A percentile compares a stretch with the other conserved stretches of the same genome.
Evolutionary conservation across 116 monocot genomes (phyloP).

Genomic region (Dioscorea cayenensis): DNA sequence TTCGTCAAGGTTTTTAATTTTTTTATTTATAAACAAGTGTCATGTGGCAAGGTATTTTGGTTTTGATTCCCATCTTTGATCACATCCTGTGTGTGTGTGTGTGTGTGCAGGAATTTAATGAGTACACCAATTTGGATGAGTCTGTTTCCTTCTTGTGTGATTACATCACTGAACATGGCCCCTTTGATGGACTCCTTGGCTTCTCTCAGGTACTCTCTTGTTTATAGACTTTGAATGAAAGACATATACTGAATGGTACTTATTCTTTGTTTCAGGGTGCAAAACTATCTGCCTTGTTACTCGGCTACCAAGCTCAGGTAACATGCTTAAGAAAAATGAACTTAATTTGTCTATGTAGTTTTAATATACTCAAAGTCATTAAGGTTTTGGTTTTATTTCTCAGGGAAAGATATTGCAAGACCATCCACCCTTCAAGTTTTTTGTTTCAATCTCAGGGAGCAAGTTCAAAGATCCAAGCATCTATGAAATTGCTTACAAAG

Average conservation of each 20-base stretch:
- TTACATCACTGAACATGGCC: slow-evolving; percentile 53
- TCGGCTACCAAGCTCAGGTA: slow-evolving; percentile 63
- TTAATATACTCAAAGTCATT: neutral
- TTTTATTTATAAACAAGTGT: too few relatives aligned
- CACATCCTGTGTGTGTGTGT: too few relatives aligned
- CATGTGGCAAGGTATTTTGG: too few relatives aligned
- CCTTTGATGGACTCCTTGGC: slow-evolving; percentile 63
- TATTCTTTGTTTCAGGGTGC: slow-evolving; percentile 41
- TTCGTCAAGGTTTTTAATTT: slow-evolving; percentile 30
- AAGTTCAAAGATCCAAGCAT: slow-evolving; percentile 60
- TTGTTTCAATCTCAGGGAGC: slow-evolving; percentile 59
- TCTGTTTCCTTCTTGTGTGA: slow-evolving; percentile 55
- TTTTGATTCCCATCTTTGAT: too few relatives aligned
- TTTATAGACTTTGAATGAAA: too few relatives aligned
- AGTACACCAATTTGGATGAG: slow-evolving; percentile 56
- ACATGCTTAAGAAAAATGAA: neutral
- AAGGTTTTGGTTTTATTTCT: neutral
- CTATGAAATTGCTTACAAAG: slow-evolving; percentile 50
- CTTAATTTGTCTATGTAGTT: neutral
- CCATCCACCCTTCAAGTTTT: slow-evolving; percentile 56
- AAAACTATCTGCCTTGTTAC: slow-evolving; percentile 50
- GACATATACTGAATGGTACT: neutral
- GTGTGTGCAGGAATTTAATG: slow-evolving; percentile 45
- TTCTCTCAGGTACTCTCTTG: slow-evolving; percentile 50
- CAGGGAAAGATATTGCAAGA: slow-evolving; percentile 58